These are phyloP conservation scores for Stephanodiscus triporus DNA, from an alignment of 108 stramenopile genomes.

Conservation along the genomic window DNA sequence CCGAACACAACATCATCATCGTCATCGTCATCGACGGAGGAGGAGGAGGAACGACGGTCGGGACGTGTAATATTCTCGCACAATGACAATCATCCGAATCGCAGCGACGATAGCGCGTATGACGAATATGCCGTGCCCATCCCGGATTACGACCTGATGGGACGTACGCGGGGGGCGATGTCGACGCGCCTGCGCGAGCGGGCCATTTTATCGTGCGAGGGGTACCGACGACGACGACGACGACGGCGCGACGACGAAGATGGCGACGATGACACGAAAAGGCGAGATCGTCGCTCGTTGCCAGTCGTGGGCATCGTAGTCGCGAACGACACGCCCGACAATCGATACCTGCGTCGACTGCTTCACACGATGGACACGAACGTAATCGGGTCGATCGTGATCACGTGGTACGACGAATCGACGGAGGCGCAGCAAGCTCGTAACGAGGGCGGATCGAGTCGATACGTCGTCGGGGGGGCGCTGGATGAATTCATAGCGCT, in stretches of 20 bases:
- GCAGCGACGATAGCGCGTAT: not conserved
- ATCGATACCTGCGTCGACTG: constrained; percentile 42
- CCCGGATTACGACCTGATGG: constrained; percentile 39
- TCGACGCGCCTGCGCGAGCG: constrained; percentile 11
- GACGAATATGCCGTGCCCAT: constrained; percentile 41
- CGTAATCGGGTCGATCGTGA: constrained; percentile 37
- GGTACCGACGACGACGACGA: constrained; percentile 7
- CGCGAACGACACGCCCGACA: constrained; percentile 37
- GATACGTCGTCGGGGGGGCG: constrained; percentile 24
- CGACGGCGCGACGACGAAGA: too few relatives aligned
- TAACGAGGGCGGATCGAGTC: constrained; percentile 29
- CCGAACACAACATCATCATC: too few relatives aligned
- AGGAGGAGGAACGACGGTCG: too few relatives aligned
- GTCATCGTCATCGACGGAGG: too few relatives aligned
- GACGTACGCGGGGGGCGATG: constrained; percentile 13
- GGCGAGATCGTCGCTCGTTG: not conserved
- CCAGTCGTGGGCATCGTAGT: constrained; percentile 46
- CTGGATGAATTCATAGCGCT: constrained; percentile 31
- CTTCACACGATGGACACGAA: constrained; percentile 37
- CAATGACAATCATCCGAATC: too few relatives aligned
- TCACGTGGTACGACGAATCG: constrained; percentile 50
- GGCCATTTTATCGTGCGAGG: constrained; percentile 23
- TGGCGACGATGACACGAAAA: not conserved
- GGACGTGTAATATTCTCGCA: too few relatives aligned
- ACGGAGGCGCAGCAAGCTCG: constrained; percentile 32